Base-by-base conservation (phyloP, 345 rosid species). In the Trapa bicornis region DNA sequence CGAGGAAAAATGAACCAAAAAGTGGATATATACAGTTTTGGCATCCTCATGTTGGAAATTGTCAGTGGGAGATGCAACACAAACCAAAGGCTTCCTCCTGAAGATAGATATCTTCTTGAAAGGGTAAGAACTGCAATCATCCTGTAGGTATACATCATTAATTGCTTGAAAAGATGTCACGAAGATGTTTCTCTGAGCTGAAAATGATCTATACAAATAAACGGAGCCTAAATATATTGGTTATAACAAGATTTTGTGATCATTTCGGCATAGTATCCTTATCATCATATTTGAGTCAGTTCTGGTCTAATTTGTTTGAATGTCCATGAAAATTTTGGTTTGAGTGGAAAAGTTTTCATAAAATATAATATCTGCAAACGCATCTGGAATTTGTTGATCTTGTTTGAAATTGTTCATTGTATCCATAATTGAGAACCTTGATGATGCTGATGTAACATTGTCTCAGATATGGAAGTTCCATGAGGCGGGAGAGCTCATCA, bases 1-100 rank as follows among this genome's bases (percentile, higher is more conserved):
- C 78, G 86, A 52, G 94, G 87, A 61, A 87, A 88, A 67, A 47
- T 88, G 73, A 88, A 87, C 15, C 80, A 83, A 75, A 85, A 84
- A 76, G 91, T 82, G 61, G 94, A 88, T 75, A 58, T 88, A 57
- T 88, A 88, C 77, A 85, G 94, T 71, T 88, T 84, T 66, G 94
- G 94, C 43, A 81, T 88, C 74, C 76, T 88, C 39, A 75, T 85
- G 13, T 37, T 82, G 81, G 94, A 88, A 78, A 85, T 88, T 73
- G 76, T 88, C 69, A 68, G 83, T 72, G 91, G 94, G 72, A 80
- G 86, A 69, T 13, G 81, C 79, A 84, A 85, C 80, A 78, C 81
- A 17, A 78, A 85, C 71, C 78, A 70, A 78, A 68, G 67, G 63
- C 76, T 84, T 65, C 80, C 83, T 16, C 42, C 36, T 0, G 71